phyloP scores from a whole-genome alignment of 148 eudicot species.

The Euryodendron excelsum region DNA sequence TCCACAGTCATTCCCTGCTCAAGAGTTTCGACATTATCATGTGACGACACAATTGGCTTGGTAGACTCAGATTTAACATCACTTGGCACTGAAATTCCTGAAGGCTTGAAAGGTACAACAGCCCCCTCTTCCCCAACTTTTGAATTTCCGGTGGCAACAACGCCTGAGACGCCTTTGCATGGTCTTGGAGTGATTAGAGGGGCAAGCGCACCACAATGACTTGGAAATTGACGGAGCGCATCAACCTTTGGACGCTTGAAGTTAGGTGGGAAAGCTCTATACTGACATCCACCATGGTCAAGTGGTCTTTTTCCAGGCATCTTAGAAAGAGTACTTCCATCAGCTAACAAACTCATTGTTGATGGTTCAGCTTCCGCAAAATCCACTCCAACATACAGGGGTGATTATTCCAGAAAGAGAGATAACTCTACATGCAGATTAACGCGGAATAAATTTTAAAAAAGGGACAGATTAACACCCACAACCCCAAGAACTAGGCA shows the following conservation, averaged over 20 bases:
- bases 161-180: not conserved
- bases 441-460: not conserved
- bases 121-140: not conserved
- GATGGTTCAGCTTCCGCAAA: not conserved
- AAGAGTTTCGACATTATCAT: not conserved
- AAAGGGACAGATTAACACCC: not conserved
- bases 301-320: not conserved
- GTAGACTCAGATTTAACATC: not conserved
- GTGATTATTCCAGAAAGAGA: not conserved
- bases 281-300: not conserved
- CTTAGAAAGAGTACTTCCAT: not conserved
- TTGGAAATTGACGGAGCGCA: not conserved
- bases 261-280: not conserved
- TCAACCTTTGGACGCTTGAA: conserved; percentile 10
- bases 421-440: not conserved
- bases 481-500: no score
- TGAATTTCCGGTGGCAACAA: not conserved
- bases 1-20: not conserved
- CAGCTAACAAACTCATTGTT: not conserved
- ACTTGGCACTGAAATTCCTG: not conserved
- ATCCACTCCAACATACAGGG: not conserved
- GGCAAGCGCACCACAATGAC: not conserved
- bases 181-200: not conserved
- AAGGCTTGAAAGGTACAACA: not conserved
- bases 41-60: not conserved